These are phyloP conservation scores for Cyclocybe aegerita DNA, from an alignment of 768 basidiomycete genomes.

Conservation along the genomic window DNA sequence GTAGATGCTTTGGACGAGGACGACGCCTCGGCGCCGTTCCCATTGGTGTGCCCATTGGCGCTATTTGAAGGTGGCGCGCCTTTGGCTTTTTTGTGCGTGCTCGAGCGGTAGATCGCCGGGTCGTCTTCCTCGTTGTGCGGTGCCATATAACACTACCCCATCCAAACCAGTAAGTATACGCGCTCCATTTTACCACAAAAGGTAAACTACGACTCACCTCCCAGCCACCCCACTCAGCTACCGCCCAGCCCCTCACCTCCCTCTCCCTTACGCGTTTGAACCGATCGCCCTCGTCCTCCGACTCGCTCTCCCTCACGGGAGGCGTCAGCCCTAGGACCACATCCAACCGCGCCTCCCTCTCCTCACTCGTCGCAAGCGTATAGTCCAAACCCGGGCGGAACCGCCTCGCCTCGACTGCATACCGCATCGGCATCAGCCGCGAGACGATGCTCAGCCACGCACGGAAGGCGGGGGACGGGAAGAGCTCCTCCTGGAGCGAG, in stretches of 20 bases:
- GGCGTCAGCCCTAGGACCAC: conserved; percentile 87
- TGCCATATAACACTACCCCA: conserved; percentile 87
- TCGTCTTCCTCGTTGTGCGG: conserved; percentile 95
- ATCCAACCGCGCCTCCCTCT: conserved; percentile 80
- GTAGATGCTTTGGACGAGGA: conserved; percentile 5
- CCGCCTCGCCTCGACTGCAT: conserved; percentile 77
- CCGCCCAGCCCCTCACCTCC: conserved; percentile 53
- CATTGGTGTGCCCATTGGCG: not conserved
- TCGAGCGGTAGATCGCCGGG: conserved; percentile 87
- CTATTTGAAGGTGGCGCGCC: conserved; percentile 12
- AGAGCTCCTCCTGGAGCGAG: conserved; percentile 73
- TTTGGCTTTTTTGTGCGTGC: conserved; percentile 43
- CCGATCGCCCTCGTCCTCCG: conserved; percentile 24
- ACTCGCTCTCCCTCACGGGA: conserved; percentile 33
- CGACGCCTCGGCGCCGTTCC: too few relatives aligned
- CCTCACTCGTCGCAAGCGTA: conserved; percentile 87
- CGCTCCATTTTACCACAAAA: not conserved
- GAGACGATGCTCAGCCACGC: conserved; percentile 84
- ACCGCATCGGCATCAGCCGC: conserved; percentile 66
- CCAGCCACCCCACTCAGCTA: conserved; percentile 90
- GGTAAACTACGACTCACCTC: conserved; percentile 54
- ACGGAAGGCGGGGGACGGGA: conserved; percentile 80
- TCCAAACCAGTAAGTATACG: too few relatives aligned
- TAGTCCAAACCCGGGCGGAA: conserved; percentile 95
- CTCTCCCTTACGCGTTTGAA: not conserved